Percentiles rank a stretch among this genome's conserved stretches.
These are phyloP conservation scores for Carnegiea gigantea DNA, from an alignment of 179 eudicot genomes.

Conservation along the genomic window DNA sequence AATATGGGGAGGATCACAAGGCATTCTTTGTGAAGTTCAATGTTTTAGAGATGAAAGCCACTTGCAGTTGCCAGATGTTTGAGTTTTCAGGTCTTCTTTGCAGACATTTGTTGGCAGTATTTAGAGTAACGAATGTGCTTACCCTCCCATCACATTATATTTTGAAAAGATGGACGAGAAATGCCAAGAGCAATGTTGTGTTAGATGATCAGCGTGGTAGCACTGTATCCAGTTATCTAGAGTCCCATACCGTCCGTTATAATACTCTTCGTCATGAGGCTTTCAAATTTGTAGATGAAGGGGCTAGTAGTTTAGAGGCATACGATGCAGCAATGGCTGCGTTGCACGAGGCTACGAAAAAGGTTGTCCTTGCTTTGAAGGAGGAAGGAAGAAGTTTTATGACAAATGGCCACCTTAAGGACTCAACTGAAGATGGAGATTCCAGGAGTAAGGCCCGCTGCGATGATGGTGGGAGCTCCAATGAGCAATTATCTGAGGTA, in stretches of 20 bases:
- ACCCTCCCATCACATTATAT: constrained; percentile 62
- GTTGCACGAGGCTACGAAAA: constrained; percentile 62
- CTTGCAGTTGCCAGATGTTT: constrained; percentile 73
- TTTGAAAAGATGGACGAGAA: constrained; percentile 67
- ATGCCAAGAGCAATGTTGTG: constrained; percentile 59
- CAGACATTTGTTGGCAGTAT: constrained; percentile 65
- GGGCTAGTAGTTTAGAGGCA: constrained; percentile 49
- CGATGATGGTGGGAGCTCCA: constrained; percentile 30
- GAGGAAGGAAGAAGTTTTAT: constrained; percentile 43
- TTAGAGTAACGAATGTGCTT: constrained; percentile 61
- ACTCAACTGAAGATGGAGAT: constrained; percentile 26
- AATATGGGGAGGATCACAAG: constrained; percentile 65
- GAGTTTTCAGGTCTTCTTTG: constrained; percentile 76
- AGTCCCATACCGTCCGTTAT: constrained; percentile 63
- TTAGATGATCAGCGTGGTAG: constrained; percentile 44
- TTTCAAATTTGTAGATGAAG: constrained; percentile 63
- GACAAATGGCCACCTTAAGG: constrained; percentile 42
- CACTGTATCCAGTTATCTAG: constrained; percentile 43
- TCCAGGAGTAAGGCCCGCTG: constrained; percentile 21
- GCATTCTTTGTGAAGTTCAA: constrained; percentile 50
- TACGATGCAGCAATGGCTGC: constrained; percentile 55
- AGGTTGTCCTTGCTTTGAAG: constrained; percentile 47
- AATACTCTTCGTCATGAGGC: constrained; percentile 58
- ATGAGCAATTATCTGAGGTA: constrained; percentile 65
- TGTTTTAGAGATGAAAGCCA: constrained; percentile 48